Evolutionary conservation across 331 rosid species (phyloP), one percentile per base, ranked within the genome.

Genomic region (Saraca asoca): DNA sequence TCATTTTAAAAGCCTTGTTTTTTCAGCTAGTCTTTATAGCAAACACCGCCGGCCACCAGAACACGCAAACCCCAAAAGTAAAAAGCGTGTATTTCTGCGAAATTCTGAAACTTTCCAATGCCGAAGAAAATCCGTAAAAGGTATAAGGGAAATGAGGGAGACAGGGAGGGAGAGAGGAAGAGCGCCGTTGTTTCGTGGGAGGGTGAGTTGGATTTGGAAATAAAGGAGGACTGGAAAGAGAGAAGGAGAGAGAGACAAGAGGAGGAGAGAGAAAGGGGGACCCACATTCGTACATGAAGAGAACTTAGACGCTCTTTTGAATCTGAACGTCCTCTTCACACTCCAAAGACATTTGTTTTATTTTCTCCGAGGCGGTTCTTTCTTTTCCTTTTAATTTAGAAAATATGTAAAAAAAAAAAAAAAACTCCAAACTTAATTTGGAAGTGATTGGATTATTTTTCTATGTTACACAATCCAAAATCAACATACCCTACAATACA

Each of bases 251-350:
- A 31, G 44, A 38, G 18, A 10, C 48, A 3, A 45, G 49, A 51
- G 20, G 38, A 44, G 51, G 39, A 72, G 24, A 45, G 68, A 24
- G n/a, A 20, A 56, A 17, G 31, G 16, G 48, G 96, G 88, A n/a
- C 86, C 95, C 89, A 54, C 76, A 2, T 62, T 72, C 57, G 51
- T 80, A 94, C 92, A 88, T 94, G 96, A 88, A 83, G 92, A 66
- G 99, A 94, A 94, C 99, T 88, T 94, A 51, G 99, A 94, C 99
- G 85, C 96, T 52, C 83, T 87, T 79, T 64, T 20, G 88, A 87
- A 76, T 67, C 60, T 58, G 70, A 75, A 85, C 80, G 90, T 88
- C 97, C 69, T 51, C 71, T 71, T 88, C 95, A 73, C 79, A 46
- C 76, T 24, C 55, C 80, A 41, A 77, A 70, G 62, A 66, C n/a